Evolutionary conservation across 148 eudicot species (phyloP), one percentile per base, ranked within the genome.

Genomic region (Amaranthus cruentus): DNA sequence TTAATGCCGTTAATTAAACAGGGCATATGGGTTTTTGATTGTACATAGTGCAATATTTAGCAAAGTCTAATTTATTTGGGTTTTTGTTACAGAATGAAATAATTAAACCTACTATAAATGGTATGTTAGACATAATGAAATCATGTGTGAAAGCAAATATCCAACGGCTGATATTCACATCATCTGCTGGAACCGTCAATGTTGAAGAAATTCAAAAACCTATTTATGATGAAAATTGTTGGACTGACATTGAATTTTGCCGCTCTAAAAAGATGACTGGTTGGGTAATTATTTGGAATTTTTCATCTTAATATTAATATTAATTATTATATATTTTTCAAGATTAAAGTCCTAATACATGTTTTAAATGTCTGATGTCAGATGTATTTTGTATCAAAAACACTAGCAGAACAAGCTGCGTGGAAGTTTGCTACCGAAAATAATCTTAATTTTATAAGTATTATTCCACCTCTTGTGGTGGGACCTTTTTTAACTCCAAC

Each of bases 301-400:
- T 13, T 28, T 21, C 4, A n/a, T 11, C 59, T 56, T 56, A 56
- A 56, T 11, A 56, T 13, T 4, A 14, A 56, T 43, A 13, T 43
- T 13, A 12, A 42, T 3, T 9, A 43, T 55, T 47, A 43, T 7
- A 62, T 62, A 1, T 38, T 7, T 53, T 2, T 28, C 38, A 28
- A 28, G 38, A 28, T 28, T 28, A 28, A 28, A 28, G 38, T 28
- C 0, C 18, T 5, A 4, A 4, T 18, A 15, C 0, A 43, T 55
- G 14, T 38, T 7, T 6, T 59, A 42, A 76, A 61, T 76, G 9
- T 52, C 54, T 67, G 43, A 65, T 50, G 65, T 75, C 90, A 93
- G 98, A 89, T 88, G 95, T 93, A 93, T 76, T 91, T 93, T 69
- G 95, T 88, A 65, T 91, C 98, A 0, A 94, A 94, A 71, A 83